These are phyloP conservation scores for Stagonosporopsis rhizophila DNA, from an alignment of 2,329 filamentous ascomycete genomes.

Conservation along the genomic window DNA sequence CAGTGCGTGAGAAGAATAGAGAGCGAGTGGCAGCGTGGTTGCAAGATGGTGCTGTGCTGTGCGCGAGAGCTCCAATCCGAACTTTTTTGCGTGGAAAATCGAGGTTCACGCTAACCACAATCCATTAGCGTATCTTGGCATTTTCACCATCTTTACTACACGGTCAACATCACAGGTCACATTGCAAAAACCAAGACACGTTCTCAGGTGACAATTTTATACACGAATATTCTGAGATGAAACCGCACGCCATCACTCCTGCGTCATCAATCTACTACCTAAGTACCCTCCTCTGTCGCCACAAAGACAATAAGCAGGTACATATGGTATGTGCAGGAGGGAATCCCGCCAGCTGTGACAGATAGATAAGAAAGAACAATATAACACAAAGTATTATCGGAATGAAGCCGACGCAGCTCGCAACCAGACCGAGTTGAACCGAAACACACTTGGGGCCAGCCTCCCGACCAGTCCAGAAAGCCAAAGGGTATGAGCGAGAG, in stretches of 20 bases:
- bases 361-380: conserved; percentile 24
- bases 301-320: conserved; percentile 38
- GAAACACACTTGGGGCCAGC: conserved; percentile 48
- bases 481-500: conserved; percentile 47
- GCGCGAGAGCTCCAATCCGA: conserved; percentile 20
- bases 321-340: conserved; percentile 48
- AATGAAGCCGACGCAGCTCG: conserved; percentile 28
- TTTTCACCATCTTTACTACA: background rate
- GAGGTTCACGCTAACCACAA: conserved; percentile 20
- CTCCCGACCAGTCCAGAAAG: conserved; percentile 45
- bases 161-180: background rate
- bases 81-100: conserved; percentile 24
- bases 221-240: conserved; percentile 33
- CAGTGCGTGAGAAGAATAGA: background rate
- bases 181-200: background rate
- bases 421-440: conserved; percentile 36
- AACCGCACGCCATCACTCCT: conserved; percentile 24
- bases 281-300: conserved; percentile 27
- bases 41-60: conserved; percentile 23
- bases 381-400: conserved; percentile 38
- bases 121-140: background rate
- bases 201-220: conserved; percentile 26
- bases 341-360: conserved; percentile 30
- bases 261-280: conserved; percentile 32
- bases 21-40: conserved; percentile 15